Conservation (phyloP, 2,329 filamentous ascomycete species). For the Sporothrix schenckii region DNA sequence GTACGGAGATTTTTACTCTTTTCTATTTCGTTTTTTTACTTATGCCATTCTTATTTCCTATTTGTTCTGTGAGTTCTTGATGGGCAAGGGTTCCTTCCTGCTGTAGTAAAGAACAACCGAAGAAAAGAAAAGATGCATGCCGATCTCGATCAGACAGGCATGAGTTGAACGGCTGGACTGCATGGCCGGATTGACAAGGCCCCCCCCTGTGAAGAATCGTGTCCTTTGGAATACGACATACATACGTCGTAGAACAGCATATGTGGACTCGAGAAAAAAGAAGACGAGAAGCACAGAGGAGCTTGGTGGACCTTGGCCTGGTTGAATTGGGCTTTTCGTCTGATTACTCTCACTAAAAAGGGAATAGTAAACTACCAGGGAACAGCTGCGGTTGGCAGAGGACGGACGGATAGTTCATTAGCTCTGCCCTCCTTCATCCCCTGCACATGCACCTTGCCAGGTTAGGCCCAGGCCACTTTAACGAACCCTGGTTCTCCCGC, state of each 20-base stretch:
- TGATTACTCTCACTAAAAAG: background rate
- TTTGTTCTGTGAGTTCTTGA: background rate
- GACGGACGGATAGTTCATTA: conserved; percentile 10
- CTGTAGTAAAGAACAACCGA: background rate
- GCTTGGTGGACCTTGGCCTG: background rate
- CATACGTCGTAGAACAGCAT: background rate
- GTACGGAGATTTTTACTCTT: background rate
- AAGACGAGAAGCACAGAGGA: background rate
- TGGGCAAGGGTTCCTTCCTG: background rate
- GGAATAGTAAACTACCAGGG: background rate
- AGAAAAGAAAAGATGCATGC: background rate
- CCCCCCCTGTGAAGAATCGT: background rate
- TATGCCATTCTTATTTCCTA: background rate
- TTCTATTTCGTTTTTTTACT: background rate
- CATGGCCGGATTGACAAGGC: background rate
- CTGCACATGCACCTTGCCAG: conserved; percentile 2
- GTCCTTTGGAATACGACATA: background rate
- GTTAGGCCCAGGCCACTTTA: background rate
- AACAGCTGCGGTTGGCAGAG: background rate
- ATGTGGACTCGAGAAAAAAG: background rate
- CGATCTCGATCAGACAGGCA: conserved; percentile 18
- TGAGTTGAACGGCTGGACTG: background rate
- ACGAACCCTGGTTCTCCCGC: conserved; percentile 21
- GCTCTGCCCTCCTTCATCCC: background rate
- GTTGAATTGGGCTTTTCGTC: background rate